Evolutionary conservation across 257 asterid genomes (phyloP).

Genomic region (Primulina tabacum): DNA sequence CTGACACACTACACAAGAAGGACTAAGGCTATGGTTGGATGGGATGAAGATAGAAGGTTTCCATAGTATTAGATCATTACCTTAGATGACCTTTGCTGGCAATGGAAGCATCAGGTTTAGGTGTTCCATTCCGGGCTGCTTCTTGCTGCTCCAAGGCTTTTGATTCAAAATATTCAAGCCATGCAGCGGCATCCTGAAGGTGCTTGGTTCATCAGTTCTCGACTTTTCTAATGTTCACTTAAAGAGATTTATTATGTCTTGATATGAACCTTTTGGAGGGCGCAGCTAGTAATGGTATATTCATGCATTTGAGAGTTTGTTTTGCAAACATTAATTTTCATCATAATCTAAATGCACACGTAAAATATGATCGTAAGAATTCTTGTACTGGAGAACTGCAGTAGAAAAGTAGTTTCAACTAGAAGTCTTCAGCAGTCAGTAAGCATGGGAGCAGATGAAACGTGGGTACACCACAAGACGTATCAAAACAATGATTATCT

Average conservation of each 20-base stretch:
- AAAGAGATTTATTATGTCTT: background rate
- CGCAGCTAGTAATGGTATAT: background rate
- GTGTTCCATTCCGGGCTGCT: conserved; percentile 92
- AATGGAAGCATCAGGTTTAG: conserved; percentile 90
- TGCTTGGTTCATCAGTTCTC: conserved; percentile 18
- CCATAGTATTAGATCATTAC: conserved; percentile 55
- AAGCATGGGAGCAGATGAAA: background rate
- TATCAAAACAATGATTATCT: background rate
- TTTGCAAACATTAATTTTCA: background rate
- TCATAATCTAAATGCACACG: background rate
- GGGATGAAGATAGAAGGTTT: conserved; percentile 26
- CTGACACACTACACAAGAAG: conserved; percentile 79
- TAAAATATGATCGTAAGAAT: background rate
- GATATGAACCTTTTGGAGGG: conserved; percentile 9
- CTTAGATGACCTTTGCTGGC: conserved; percentile 99
- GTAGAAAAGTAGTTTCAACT: background rate
- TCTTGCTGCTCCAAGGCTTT: conserved; percentile 99
- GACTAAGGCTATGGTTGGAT: conserved; percentile 34
- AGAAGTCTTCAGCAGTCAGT: background rate
- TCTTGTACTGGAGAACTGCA: background rate
- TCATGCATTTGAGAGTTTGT: conserved; percentile 4
- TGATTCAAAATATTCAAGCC: conserved; percentile 99
- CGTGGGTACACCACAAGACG: background rate
- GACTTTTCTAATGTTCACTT: background rate
- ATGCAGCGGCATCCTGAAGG: conserved; percentile 98